Conservation (phyloP, 2,329 filamentous ascomycete species). For the Nectriaceae sp. region DNA sequence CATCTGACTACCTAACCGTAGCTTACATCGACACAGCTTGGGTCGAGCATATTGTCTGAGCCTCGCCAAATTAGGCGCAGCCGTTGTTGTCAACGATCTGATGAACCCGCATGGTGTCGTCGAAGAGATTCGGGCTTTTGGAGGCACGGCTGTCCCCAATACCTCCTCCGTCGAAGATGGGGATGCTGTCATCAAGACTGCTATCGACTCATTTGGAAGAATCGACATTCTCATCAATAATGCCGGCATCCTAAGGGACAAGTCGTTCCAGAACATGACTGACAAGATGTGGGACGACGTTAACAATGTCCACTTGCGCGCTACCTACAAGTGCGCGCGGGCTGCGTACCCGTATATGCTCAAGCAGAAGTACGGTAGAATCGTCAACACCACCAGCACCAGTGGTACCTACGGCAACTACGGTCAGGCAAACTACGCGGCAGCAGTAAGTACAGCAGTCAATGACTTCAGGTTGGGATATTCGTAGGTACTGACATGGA, state of each 20-base stretch:
- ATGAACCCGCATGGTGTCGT: slow-evolving; percentile 88
- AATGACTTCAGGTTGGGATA: background rate
- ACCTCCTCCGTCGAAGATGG: slow-evolving; percentile 94
- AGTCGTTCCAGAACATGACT: slow-evolving; percentile 97
- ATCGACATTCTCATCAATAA: no score
- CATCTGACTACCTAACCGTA: no score
- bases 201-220: slow-evolving; percentile 90
- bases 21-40: no score
- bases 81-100: slow-evolving; percentile 94
- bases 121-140: slow-evolving; percentile 85
- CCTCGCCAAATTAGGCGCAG: slow-evolving; percentile 81
- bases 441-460: slow-evolving; percentile 60
- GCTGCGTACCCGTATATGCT: slow-evolving; percentile 97
- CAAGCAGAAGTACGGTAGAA: slow-evolving; percentile 97
- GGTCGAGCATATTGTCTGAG: slow-evolving; percentile 88
- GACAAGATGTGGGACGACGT: slow-evolving; percentile 92
- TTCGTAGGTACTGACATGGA: slow-evolving; percentile 18
- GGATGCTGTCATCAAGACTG: slow-evolving; percentile 85
- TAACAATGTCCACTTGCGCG: slow-evolving; percentile 86
- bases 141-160: slow-evolving; percentile 87
- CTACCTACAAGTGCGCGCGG: slow-evolving; percentile 96
- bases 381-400: slow-evolving; percentile 95
- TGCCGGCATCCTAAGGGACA: slow-evolving; percentile 96
- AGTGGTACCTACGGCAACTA: slow-evolving; percentile 99
- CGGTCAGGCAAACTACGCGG: slow-evolving; percentile 95